A percentile compares a stretch with the other conserved stretches of the same genome.
Evolutionary conservation across 2,329 filamentous ascomycete species (phyloP).

Genomic region (Sclerotinia sclerotiorum): DNA sequence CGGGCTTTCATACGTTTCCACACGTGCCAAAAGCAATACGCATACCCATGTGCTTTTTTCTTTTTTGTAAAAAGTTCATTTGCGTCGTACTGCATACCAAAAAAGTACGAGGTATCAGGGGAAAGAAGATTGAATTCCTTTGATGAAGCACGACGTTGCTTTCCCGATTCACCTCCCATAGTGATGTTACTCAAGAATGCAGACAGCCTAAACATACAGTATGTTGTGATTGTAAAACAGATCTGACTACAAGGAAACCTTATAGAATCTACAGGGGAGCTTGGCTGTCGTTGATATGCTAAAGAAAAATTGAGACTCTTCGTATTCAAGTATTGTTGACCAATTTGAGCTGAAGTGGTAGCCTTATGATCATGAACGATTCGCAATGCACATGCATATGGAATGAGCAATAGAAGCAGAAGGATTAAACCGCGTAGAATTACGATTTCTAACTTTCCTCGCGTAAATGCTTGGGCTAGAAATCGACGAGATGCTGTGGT

Average conservation of each 20-base stretch:
- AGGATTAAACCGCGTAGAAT: background rate
- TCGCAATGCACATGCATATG: background rate
- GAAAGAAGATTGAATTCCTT: background rate
- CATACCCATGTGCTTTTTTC: constrained; percentile 9
- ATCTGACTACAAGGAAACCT: background rate
- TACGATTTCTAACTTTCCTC: background rate
- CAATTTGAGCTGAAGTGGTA: background rate
- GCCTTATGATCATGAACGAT: background rate
- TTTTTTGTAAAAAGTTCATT: background rate
- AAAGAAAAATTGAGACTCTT: background rate
- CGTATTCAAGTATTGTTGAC: background rate
- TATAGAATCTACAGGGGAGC: background rate
- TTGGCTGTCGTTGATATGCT: background rate
- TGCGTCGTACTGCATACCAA: background rate
- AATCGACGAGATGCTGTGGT: background rate
- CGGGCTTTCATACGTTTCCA: background rate
- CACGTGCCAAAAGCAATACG: constrained; percentile 18
- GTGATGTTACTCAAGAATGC: constrained; percentile 16
- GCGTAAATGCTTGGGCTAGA: background rate
- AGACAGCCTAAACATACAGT: constrained; percentile 11
- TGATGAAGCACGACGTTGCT: constrained; percentile 4
- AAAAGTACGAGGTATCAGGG: constrained; percentile 10
- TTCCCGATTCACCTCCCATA: constrained; percentile 5
- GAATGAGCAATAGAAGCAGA: background rate
- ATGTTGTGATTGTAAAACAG: background rate